phyloP scores from a whole-genome alignment of 2,329 filamentous ascomycete species.

The Curvularia hawaiiensis region DNA sequence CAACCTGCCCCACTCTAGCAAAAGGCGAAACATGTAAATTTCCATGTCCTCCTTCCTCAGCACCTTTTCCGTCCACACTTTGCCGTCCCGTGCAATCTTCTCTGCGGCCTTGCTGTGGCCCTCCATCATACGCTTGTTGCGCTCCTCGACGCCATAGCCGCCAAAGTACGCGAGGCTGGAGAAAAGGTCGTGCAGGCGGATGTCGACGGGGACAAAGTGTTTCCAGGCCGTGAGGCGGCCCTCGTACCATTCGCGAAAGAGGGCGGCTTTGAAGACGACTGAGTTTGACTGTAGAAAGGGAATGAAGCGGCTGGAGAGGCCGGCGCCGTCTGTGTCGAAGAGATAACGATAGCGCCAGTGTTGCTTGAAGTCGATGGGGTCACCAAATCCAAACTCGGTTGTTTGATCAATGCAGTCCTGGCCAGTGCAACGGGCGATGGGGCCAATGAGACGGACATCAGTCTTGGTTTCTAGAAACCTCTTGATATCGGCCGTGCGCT shows the following conservation, averaged over 20 bases:
- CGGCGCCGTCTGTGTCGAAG: conserved; percentile 71
- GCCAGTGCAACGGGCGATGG: conserved; percentile 61
- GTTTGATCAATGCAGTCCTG: conserved; percentile 60
- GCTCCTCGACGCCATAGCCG: conserved; percentile 33
- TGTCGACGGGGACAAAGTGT: conserved; percentile 79
- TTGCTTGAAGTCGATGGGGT: conserved; percentile 57
- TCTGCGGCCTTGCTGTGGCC: conserved; percentile 35
- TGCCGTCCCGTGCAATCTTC: conserved; percentile 39
- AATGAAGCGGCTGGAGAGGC: conserved; percentile 69
- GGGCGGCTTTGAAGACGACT: conserved; percentile 71
- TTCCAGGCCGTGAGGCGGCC: conserved; percentile 75
- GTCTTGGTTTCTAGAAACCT: conserved; percentile 54
- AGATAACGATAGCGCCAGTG: conserved; percentile 72
- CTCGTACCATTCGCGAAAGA: conserved; percentile 82
- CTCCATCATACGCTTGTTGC: conserved; percentile 36
- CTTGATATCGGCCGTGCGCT: conserved; percentile 61
- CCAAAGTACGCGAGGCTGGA: conserved; percentile 75
- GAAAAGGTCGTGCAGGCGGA: conserved; percentile 74
- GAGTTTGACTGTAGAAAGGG: conserved; percentile 68
- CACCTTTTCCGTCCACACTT: conserved; percentile 44
- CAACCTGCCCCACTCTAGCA: conserved; percentile 69
- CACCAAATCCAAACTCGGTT: conserved; percentile 57
- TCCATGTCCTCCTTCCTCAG: conserved; percentile 67
- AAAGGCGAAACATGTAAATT: conserved; percentile 76
- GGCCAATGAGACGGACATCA: conserved; percentile 65